phyloP scores from a whole-genome alignment of 2,329 filamentous ascomycete genomes.

The Colletotrichum sp. region DNA sequence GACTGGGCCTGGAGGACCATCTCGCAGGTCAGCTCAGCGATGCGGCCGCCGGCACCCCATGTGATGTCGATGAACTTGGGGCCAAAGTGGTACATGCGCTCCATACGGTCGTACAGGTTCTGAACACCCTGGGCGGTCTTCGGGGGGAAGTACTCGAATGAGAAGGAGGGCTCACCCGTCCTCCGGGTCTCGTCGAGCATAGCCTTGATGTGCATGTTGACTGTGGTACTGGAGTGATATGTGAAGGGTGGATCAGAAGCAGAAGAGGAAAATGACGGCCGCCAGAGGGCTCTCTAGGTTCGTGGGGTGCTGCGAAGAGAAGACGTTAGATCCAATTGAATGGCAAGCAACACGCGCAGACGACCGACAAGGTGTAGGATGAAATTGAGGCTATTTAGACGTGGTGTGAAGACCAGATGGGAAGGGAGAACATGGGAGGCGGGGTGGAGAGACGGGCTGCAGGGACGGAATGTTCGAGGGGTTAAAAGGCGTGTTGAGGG shows the following conservation, averaged over 20 bases:
- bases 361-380: background rate
- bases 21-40: constrained; percentile 92
- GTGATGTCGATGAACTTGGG: constrained; percentile 98
- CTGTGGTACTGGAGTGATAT: background rate
- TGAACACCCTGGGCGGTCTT: constrained; percentile 98
- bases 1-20: constrained; percentile 97
- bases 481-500: constrained; percentile 1
- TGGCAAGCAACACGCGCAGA: background rate
- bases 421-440: background rate
- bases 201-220: constrained; percentile 90
- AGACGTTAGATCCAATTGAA: constrained; percentile 9
- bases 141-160: constrained; percentile 98
- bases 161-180: constrained; percentile 86
- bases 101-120: constrained; percentile 99
- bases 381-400: constrained; percentile 2
- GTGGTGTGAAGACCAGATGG: background rate
- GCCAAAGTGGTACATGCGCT: constrained; percentile 94
- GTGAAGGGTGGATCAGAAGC: background rate
- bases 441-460: background rate
- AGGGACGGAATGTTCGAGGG: constrained; percentile 10
- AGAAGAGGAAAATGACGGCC: background rate
- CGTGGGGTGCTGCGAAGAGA: background rate
- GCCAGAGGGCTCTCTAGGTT: background rate
- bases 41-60: constrained; percentile 93
- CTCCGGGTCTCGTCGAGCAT: constrained; percentile 85